A percentile compares a stretch with the other conserved stretches of the same genome.
Evolutionary conservation across 2,329 filamentous ascomycete genomes (phyloP).

Genomic region (Hymenoscyphus albidus): DNA sequence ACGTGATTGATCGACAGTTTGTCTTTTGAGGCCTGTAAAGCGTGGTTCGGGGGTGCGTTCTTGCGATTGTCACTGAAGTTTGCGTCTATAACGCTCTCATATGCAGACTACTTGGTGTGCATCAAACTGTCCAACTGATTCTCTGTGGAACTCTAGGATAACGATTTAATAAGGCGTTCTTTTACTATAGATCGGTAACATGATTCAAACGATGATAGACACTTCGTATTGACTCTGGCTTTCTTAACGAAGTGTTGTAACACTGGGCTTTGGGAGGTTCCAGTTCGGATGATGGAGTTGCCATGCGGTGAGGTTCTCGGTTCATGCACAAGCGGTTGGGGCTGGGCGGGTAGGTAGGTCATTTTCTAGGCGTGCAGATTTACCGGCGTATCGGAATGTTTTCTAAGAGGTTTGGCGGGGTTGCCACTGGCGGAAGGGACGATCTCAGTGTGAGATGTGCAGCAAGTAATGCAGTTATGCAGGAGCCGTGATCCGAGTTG

Average conservation of each 20-base stretch:
- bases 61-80: background rate
- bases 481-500: constrained; percentile 1
- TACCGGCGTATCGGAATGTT: constrained; percentile 1
- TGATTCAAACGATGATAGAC: no score
- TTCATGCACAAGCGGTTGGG: constrained; percentile 1
- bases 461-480: constrained; percentile 2
- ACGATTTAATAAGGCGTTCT: no score
- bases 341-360: constrained; percentile 3
- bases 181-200: no score
- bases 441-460: constrained; percentile 2
- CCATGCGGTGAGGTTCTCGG: background rate
- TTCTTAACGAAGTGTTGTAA: no score
- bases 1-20: constrained; percentile 1
- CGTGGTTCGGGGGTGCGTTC: background rate
- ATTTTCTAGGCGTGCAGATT: background rate
- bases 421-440: background rate
- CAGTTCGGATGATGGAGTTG: constrained; percentile 2
- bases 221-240: no score
- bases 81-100: background rate
- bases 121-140: no score
- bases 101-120: no score
- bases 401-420: background rate
- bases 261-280: no score
- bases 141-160: no score
- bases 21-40: background rate